These are phyloP conservation scores for Pestalotiopsis sp. DNA, from an alignment of 2,329 filamentous ascomycete species.

Conservation along the genomic window DNA sequence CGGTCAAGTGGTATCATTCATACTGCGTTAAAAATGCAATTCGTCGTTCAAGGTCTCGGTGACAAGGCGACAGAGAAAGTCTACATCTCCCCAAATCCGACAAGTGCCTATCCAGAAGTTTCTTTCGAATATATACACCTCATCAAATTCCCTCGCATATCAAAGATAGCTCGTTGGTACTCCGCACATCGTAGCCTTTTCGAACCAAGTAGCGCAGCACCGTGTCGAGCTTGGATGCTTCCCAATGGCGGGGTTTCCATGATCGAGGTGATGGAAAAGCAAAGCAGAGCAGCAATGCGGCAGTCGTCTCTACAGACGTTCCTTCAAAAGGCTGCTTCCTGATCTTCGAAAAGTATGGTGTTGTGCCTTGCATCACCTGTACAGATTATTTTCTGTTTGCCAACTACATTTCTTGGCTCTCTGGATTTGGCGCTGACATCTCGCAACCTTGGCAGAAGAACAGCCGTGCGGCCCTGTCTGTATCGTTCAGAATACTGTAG, in stretches of 20 bases:
- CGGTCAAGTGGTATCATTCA: background rate
- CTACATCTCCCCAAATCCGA: background rate
- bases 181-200: no score
- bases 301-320: no score
- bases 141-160: background rate
- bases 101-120: background rate
- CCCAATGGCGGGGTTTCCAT: no score
- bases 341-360: background rate
- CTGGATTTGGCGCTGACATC: slow-evolving; percentile 32
- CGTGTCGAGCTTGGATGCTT: no score
- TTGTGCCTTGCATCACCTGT: background rate
- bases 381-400: background rate
- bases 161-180: no score
- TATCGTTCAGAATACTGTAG: slow-evolving; percentile 87
- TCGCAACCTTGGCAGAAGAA: slow-evolving; percentile 94
- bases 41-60: background rate
- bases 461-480: slow-evolving; percentile 70
- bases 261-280: no score
- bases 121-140: background rate
- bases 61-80: background rate
- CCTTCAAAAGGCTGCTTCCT: background rate
- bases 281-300: no score
- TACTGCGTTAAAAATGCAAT: background rate
- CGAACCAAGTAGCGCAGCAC: no score
- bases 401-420: slow-evolving; percentile 21